These are phyloP conservation scores for Colletotrichum eleusines DNA, from an alignment of 2,329 filamentous ascomycete species.

Conservation along the genomic window DNA sequence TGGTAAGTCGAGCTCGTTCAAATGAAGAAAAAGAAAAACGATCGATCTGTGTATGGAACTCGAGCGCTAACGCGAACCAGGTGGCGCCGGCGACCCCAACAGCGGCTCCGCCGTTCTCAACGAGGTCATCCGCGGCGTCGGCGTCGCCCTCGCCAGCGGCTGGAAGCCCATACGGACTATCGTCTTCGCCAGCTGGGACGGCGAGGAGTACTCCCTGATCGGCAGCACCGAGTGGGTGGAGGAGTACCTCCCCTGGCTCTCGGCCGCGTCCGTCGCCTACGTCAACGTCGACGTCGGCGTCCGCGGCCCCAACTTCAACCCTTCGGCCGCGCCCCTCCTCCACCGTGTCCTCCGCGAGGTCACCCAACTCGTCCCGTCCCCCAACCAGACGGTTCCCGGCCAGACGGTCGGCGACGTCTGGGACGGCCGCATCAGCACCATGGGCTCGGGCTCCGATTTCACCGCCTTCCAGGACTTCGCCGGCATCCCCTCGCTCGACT, in stretches of 20 bases:
- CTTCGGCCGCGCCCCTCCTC: constrained; percentile 79
- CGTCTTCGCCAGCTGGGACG: constrained; percentile 87
- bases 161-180: constrained; percentile 82
- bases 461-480: constrained; percentile 81
- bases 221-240: constrained; percentile 96
- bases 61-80: constrained; percentile 49
- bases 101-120: constrained; percentile 84
- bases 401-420: constrained; percentile 81
- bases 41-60: neutral
- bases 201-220: constrained; percentile 86
- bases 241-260: constrained; percentile 86
- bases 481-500: constrained; percentile 74
- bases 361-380: constrained; percentile 72
- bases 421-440: constrained; percentile 71
- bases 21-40: too few species aligned
- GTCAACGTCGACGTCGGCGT: constrained; percentile 87
- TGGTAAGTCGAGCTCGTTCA: constrained; percentile 16
- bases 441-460: constrained; percentile 81
- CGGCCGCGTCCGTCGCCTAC: constrained; percentile 80
- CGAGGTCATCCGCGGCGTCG: constrained; percentile 82
- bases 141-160: constrained; percentile 72
- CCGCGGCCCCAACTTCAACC: constrained; percentile 71
- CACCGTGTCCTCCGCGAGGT: constrained; percentile 79
- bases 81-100: constrained; percentile 87
- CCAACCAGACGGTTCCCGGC: constrained; percentile 79